Conservation (phyloP, 2,329 filamentous ascomycete genomes). For the Hymenoscyphus infarciens region DNA sequence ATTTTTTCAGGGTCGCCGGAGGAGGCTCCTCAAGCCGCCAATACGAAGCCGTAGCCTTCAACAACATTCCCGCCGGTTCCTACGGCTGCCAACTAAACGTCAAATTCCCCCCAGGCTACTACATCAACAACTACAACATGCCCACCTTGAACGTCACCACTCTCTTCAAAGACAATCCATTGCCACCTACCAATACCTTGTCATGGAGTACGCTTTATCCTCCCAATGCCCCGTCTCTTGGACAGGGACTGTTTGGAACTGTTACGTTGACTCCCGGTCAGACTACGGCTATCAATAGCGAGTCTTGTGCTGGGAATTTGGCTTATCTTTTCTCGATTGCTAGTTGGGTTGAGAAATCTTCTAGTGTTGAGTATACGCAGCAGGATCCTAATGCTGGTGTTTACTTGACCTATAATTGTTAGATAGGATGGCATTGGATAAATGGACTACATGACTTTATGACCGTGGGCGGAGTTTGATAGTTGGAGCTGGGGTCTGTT, state of each 20-base stretch:
- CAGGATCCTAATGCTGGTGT: constrained; percentile 2
- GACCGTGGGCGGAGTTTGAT: too few relatives aligned
- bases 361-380: constrained; percentile 33
- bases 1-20: constrained; percentile 19
- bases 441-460: not conserved
- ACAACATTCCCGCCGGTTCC: constrained; percentile 17
- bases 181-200: constrained; percentile 14
- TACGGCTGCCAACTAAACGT: constrained; percentile 22
- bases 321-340: constrained; percentile 22
- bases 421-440: not conserved
- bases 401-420: constrained; percentile 13
- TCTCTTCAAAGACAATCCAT: constrained; percentile 12
- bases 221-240: constrained; percentile 36
- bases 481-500: too few relatives aligned
- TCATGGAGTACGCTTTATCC: constrained; percentile 17
- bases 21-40: constrained; percentile 5
- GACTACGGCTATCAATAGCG: constrained; percentile 18
- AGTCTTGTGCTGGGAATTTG: constrained; percentile 20
- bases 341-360: constrained; percentile 7
- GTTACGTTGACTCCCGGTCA: constrained; percentile 12
- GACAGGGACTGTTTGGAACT: constrained; percentile 33
- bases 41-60: constrained; percentile 20
- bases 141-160: constrained; percentile 21
- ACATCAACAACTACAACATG: constrained; percentile 14
- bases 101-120: constrained; percentile 16